Percentiles rank a stretch among this genome's conserved stretches.
phyloP scores from a whole-genome alignment of 2,329 filamentous ascomycete genomes.

The Seiridium cupressi region DNA sequence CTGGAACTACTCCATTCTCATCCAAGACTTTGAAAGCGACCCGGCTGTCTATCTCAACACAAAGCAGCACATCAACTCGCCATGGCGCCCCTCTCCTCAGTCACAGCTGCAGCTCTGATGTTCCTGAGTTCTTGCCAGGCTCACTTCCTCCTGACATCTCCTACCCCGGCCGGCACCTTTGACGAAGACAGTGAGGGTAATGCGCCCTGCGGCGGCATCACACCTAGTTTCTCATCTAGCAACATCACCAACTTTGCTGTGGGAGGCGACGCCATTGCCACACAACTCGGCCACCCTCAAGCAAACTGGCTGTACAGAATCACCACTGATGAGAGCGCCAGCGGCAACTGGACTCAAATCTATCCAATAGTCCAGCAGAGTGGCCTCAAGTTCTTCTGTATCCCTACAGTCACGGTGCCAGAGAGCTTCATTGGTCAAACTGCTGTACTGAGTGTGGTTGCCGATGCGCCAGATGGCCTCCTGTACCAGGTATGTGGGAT shows the following conservation, averaged over 20 bases:
- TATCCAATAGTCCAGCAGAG: constrained; percentile 53
- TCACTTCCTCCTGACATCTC: constrained; percentile 55
- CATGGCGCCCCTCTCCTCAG: constrained; percentile 37
- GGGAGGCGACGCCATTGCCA: constrained; percentile 50
- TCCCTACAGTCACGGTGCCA: constrained; percentile 46
- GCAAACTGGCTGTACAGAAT: constrained; percentile 57
- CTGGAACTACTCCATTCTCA: background rate
- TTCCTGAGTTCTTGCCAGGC: constrained; percentile 41
- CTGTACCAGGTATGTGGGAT: constrained; percentile 49
- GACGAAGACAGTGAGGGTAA: constrained; percentile 43
- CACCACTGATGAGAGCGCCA: constrained; percentile 47
- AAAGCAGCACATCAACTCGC: constrained; percentile 11
- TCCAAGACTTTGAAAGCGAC: no score
- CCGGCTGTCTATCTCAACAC: no score
- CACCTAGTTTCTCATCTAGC: constrained; percentile 37
- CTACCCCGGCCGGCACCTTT: constrained; percentile 43
- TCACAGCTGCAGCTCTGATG: constrained; percentile 29
- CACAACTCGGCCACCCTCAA: constrained; percentile 48
- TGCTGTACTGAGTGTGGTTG: constrained; percentile 52
- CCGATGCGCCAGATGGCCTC: constrained; percentile 52
- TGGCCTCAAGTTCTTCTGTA: constrained; percentile 54
- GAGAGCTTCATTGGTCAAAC: constrained; percentile 50
- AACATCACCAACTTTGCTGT: constrained; percentile 53
- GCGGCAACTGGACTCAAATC: constrained; percentile 52
- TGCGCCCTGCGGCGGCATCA: constrained; percentile 55